phyloP scores from a whole-genome alignment of 495 filamentous ascomycete genomes.

The Sporormia fimetaria region DNA sequence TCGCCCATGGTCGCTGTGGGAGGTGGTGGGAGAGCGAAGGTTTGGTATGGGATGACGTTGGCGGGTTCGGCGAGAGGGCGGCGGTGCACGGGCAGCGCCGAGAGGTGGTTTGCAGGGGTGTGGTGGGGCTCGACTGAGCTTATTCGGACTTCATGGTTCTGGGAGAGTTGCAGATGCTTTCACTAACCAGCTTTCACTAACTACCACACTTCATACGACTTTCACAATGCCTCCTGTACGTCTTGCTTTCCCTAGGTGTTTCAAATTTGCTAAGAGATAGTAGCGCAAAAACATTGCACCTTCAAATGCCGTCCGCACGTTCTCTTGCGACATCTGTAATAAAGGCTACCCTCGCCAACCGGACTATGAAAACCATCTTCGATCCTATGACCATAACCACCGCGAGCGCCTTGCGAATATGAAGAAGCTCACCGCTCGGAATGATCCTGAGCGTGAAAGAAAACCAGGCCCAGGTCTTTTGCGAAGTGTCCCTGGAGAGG shows the following conservation, averaged over 20 bases:
- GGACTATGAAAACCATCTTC: conserved; percentile 58
- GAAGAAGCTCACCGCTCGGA: conserved; percentile 48
- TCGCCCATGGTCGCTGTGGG: conserved; percentile 1
- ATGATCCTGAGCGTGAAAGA: neutral
- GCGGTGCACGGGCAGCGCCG: neutral
- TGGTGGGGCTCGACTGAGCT: no score
- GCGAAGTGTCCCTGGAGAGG: neutral
- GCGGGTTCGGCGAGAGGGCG: neutral
- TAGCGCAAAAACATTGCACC: neutral
- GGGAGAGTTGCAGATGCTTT: no score
- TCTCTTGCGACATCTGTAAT: conserved; percentile 67
- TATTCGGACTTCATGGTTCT: no score
- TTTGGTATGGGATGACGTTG: conserved; percentile 6
- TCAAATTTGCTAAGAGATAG: no score
- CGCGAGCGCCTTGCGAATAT: conserved; percentile 57
- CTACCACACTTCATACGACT: no score
- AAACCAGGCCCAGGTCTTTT: neutral
- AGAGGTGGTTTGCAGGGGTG: neutral
- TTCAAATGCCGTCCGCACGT: conserved; percentile 66
- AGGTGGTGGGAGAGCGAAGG: conserved; percentile 2
- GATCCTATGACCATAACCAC: conserved; percentile 60
- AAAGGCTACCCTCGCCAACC: conserved; percentile 62
- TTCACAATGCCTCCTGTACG: no score
- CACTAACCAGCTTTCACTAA: no score
- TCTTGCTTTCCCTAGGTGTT: no score